Evolutionary conservation across 2,329 filamentous ascomycete species (phyloP).

Genomic region (Westerdykella ornata): DNA sequence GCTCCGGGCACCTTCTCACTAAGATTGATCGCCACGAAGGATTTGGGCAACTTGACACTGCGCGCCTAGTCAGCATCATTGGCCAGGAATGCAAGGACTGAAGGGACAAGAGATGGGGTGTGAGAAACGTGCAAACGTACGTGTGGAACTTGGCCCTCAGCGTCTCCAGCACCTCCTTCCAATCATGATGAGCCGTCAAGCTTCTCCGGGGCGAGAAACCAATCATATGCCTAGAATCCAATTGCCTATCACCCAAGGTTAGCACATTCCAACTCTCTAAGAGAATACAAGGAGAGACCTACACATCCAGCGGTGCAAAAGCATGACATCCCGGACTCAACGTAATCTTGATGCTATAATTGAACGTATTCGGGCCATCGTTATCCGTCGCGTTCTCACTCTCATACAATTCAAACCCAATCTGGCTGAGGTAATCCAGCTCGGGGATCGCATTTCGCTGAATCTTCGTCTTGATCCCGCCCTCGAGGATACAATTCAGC

Average conservation of each 20-base stretch:
- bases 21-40: slow-evolving; percentile 47
- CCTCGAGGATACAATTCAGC: slow-evolving; percentile 94
- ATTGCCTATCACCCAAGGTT: slow-evolving; percentile 48
- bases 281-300: slow-evolving; percentile 10
- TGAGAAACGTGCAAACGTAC: slow-evolving; percentile 47
- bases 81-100: not conserved
- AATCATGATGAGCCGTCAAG: slow-evolving; percentile 84
- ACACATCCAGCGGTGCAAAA: slow-evolving; percentile 87
- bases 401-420: slow-evolving; percentile 97
- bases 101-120: not conserved
- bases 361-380: slow-evolving; percentile 65
- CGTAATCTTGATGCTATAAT: slow-evolving; percentile 93
- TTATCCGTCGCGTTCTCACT: slow-evolving; percentile 63
- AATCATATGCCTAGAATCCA: slow-evolving; percentile 94
- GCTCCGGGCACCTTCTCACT: slow-evolving; percentile 44
- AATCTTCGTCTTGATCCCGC: slow-evolving; percentile 95
- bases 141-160: slow-evolving; percentile 91
- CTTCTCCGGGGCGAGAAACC: slow-evolving; percentile 86
- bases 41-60: slow-evolving; percentile 47
- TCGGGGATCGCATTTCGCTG: slow-evolving; percentile 91
- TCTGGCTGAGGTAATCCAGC: slow-evolving; percentile 93
- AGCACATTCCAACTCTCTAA: not conserved
- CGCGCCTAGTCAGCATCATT: slow-evolving; percentile 6
- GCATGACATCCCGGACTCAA: slow-evolving; percentile 95
- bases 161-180: slow-evolving; percentile 96